Percentiles rank a stretch among this genome's conserved stretches.
These are phyloP conservation scores for Emergomyces pasteurianus DNA, from an alignment of 2,329 filamentous ascomycete genomes.

Conservation along the genomic window DNA sequence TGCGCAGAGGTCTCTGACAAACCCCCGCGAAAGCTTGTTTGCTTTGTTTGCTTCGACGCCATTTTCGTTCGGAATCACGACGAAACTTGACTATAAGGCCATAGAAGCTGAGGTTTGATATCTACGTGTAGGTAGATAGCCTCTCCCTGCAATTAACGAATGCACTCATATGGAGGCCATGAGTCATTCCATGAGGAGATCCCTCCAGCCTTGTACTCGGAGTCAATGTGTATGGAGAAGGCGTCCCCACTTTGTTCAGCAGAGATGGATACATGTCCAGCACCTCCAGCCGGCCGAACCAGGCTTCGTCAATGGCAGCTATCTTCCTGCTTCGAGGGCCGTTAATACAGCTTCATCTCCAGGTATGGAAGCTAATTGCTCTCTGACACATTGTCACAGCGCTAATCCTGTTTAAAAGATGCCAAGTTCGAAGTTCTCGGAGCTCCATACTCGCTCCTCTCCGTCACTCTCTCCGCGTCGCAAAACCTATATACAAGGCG, in stretches of 20 bases:
- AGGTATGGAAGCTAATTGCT: conserved; percentile 19
- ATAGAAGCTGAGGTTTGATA: background rate
- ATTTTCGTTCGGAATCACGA: conserved; percentile 2
- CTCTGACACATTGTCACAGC: background rate
- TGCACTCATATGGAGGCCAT: conserved; percentile 16
- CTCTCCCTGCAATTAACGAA: background rate
- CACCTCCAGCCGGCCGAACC: conserved; percentile 30
- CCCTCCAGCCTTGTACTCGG: conserved; percentile 23
- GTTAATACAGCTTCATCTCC: conserved; percentile 30
- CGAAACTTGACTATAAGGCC: background rate
- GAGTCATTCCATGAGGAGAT: conserved; percentile 25
- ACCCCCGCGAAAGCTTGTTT: conserved; percentile 8
- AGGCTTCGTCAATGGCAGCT: conserved; percentile 24
- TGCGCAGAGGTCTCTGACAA: background rate
- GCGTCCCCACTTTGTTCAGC: conserved; percentile 15
- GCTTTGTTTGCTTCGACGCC: conserved; percentile 7
- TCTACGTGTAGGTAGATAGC: background rate
- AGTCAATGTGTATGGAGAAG: conserved; percentile 16
- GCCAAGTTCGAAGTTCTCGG: conserved; percentile 90
- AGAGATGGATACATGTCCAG: conserved; percentile 34
- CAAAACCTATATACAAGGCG: conserved; percentile 86
- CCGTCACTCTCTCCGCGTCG: conserved; percentile 82
- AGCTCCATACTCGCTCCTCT: conserved; percentile 83
- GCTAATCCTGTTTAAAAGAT: conserved; percentile 44
- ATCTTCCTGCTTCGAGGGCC: conserved; percentile 26